Evolutionary conservation across 2,329 filamentous ascomycete genomes (phyloP).

Genomic region (Eutypa lata): DNA sequence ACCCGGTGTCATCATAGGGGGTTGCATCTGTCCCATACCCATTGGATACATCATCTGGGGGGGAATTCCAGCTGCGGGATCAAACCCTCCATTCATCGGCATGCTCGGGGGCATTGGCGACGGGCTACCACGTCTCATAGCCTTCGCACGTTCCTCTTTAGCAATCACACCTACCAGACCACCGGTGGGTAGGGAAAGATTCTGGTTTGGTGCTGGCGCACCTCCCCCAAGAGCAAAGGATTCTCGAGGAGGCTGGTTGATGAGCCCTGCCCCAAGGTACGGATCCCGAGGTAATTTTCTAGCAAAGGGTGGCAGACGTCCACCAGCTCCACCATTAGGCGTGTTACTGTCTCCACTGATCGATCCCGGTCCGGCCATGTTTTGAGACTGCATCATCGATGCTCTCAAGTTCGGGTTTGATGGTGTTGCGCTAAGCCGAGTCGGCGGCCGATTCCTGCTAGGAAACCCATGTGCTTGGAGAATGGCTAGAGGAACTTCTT

Average conservation of each 20-base stretch:
- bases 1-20: slow-evolving; percentile 49
- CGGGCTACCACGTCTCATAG: slow-evolving; percentile 75
- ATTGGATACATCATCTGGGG: slow-evolving; percentile 48
- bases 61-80: slow-evolving; percentile 48
- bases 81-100: slow-evolving; percentile 38
- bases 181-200: slow-evolving; percentile 58
- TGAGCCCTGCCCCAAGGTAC: slow-evolving; percentile 75
- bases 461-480: slow-evolving; percentile 88
- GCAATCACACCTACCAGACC: slow-evolving; percentile 87
- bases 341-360: slow-evolving; percentile 47
- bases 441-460: slow-evolving; percentile 71
- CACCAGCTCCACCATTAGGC: slow-evolving; percentile 36
- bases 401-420: slow-evolving; percentile 71
- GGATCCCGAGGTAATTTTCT: slow-evolving; percentile 79
- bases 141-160: slow-evolving; percentile 74
- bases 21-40: slow-evolving; percentile 30
- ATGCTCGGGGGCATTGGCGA: slow-evolving; percentile 40
- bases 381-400: slow-evolving; percentile 41
- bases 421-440: slow-evolving; percentile 58
- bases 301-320: slow-evolving; percentile 75
- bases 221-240: slow-evolving; percentile 68
- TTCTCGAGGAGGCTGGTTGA: slow-evolving; percentile 70
- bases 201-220: slow-evolving; percentile 35
- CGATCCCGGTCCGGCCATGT: slow-evolving; percentile 54
- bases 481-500: slow-evolving; percentile 83